These are phyloP conservation scores for Hypomontagnella monticulosa DNA, from an alignment of 495 filamentous ascomycete genomes.

Conservation along the genomic window DNA sequence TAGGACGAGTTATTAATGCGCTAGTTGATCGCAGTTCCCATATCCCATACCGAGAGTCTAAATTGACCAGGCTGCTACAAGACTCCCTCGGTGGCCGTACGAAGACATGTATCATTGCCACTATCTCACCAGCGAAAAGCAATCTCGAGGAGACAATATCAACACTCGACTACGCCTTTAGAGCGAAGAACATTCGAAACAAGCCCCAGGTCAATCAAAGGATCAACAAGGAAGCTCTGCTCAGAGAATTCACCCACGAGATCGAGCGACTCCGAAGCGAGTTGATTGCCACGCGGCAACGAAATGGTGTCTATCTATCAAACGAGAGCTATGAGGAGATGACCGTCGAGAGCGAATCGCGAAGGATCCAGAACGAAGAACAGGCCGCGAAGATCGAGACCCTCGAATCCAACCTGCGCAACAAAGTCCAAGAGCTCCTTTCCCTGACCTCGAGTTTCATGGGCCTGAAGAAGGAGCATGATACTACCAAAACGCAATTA, in stretches of 20 bases:
- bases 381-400: conserved; percentile 91
- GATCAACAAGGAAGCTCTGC: conserved; percentile 88
- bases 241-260: conserved; percentile 89
- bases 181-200: conserved; percentile 97
- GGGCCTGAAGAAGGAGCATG: conserved; percentile 84
- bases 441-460: conserved; percentile 84
- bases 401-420: conserved; percentile 85
- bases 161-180: conserved; percentile 95
- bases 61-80: conserved; percentile 92
- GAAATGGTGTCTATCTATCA: conserved; percentile 93
- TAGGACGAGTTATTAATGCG: conserved; percentile 97
- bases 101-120: conserved; percentile 98
- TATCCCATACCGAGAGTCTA: conserved; percentile 97
- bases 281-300: conserved; percentile 89
- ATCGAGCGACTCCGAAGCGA: conserved; percentile 95
- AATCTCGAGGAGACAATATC: conserved; percentile 98
- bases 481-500: conserved; percentile 73
- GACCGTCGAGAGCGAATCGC: conserved; percentile 87
- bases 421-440: conserved; percentile 92
- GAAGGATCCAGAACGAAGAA: conserved; percentile 91
- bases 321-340: conserved; percentile 87
- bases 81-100: conserved; percentile 95
- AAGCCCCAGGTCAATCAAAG: conserved; percentile 94
- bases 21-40: conserved; percentile 89
- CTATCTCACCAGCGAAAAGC: conserved; percentile 90